Evolutionary conservation across 2,329 filamentous ascomycete genomes (phyloP).

Genomic region (Cytospora schulzeri): DNA sequence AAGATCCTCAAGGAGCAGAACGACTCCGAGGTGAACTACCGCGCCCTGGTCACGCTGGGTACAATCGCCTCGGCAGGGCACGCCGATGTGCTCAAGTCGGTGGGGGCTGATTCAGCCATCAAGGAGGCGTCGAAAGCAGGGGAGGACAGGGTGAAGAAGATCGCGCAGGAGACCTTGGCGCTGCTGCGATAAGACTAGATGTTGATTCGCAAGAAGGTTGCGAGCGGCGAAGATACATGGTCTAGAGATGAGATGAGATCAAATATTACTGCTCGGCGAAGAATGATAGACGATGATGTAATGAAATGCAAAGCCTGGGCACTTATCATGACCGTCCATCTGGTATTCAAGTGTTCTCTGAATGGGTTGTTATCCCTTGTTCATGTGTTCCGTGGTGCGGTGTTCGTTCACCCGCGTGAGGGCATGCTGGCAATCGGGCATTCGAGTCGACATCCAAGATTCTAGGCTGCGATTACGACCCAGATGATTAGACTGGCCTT

Average conservation of each 20-base stretch:
- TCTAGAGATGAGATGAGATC: slow-evolving; percentile 8
- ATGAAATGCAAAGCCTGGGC: background rate
- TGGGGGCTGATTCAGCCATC: slow-evolving; percentile 46
- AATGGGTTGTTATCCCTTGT: background rate
- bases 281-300: background rate
- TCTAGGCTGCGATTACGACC: too few species aligned
- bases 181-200: slow-evolving; percentile 33
- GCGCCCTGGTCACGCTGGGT: slow-evolving; percentile 79
- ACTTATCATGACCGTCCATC: too few species aligned
- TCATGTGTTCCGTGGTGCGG: background rate
- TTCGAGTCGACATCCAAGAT: too few species aligned
- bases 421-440: background rate
- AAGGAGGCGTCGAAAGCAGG: slow-evolving; percentile 42
- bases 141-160: slow-evolving; percentile 51
- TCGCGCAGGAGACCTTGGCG: slow-evolving; percentile 50
- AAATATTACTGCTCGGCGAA: background rate
- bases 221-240: background rate
- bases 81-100: slow-evolving; percentile 44
- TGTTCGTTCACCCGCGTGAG: background rate
- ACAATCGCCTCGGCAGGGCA: slow-evolving; percentile 69
- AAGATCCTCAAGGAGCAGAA: slow-evolving; percentile 65
- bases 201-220: background rate
- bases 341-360: background rate
- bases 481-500: too few species aligned
- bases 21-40: slow-evolving; percentile 82